Base-by-base conservation (phyloP, 1,139 yeast species). In the Saccharomyces hybrid region DNA sequence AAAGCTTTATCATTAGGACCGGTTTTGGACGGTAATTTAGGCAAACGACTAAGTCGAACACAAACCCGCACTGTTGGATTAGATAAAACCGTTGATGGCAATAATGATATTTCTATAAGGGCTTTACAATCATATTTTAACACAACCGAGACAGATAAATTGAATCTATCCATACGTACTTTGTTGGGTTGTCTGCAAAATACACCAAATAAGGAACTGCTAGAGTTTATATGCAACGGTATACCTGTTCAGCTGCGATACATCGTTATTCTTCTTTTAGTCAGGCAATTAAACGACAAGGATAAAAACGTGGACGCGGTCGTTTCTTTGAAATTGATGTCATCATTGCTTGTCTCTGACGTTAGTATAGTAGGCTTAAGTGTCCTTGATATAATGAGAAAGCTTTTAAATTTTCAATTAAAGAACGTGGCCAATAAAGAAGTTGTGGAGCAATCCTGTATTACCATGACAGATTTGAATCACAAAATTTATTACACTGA, bases 191-290 rank as follows among this genome's bases (percentile, higher is more conserved):
- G 71, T 57, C 70, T 77, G 54, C 72, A 70, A 50, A 58, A 63
- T 2, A 61, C 66, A 4, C 70, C 72, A 14, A 70, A 69, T 51
- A 66, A 62, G 51, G 65, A 66, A 2, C 75, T 90, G 54, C 72
- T 88, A 51, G 86, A 83, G 59, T 74, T 83, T 59, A 80, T 88
- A 56, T 82, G 89, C 8, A 79, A 82, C 48, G 89, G 93, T 82
- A 81, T 89, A 6, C 98, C 96, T 0, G 96, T 93, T 16, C 97
- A 90, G 66, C 75, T 89, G 57, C 76, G 99, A 59, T 91, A 88
- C 68, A 74, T 86, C 46, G 79, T 88, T 4, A 75, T 88, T 52
- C 69, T 76, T 9, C 66, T 78, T 1, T 64, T 80, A 42, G 74
- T 78, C 4, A 61, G 68, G 23, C 64, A 65, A 46, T 57, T 74